Conservation (phyloP, 2,329 filamentous ascomycete genomes). For the Pseudocercospora cruenta region DNA sequence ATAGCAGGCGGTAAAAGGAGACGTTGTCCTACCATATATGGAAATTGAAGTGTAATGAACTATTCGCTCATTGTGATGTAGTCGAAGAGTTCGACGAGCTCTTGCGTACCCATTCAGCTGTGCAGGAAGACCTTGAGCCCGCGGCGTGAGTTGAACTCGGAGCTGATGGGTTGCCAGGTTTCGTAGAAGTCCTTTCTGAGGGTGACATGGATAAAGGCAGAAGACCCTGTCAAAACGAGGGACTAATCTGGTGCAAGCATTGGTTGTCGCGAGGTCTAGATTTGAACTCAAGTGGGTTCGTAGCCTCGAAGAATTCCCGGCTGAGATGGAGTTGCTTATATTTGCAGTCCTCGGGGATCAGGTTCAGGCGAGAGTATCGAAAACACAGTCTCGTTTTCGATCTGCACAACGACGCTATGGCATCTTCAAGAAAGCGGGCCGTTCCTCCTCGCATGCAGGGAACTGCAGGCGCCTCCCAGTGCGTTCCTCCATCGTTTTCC, state of each 20-base stretch:
- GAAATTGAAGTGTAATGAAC: constrained; percentile 5
- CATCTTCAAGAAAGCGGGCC: not conserved
- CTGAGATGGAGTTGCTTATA: constrained; percentile 3
- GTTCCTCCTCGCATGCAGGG: constrained; percentile 1
- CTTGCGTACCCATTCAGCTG: constrained; percentile 10
- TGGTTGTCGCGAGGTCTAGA: constrained; percentile 1
- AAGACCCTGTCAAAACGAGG: constrained; percentile 1
- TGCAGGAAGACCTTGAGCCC: constrained; percentile 17
- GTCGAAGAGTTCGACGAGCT: not conserved
- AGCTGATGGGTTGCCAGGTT: constrained; percentile 16
- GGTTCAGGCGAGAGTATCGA: constrained; percentile 1
- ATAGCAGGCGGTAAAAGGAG: constrained; percentile 42
- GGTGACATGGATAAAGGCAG: constrained; percentile 5
- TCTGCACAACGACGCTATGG: not conserved
- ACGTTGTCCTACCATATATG: constrained; percentile 36
- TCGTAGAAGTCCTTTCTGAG: constrained; percentile 9
- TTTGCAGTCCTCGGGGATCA: not conserved
- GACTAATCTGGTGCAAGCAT: not conserved
- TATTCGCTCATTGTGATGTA: constrained; percentile 22
- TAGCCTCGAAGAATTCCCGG: not conserved
- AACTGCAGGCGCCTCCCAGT: too few species aligned
- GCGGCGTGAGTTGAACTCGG: constrained; percentile 10
- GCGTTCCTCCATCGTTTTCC: too few species aligned
- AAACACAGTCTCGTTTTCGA: not conserved
- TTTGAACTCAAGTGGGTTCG: constrained; percentile 1